Base-by-base conservation (phyloP, 768 basidiomycete genomes). In the Podaxis pistillaris region DNA sequence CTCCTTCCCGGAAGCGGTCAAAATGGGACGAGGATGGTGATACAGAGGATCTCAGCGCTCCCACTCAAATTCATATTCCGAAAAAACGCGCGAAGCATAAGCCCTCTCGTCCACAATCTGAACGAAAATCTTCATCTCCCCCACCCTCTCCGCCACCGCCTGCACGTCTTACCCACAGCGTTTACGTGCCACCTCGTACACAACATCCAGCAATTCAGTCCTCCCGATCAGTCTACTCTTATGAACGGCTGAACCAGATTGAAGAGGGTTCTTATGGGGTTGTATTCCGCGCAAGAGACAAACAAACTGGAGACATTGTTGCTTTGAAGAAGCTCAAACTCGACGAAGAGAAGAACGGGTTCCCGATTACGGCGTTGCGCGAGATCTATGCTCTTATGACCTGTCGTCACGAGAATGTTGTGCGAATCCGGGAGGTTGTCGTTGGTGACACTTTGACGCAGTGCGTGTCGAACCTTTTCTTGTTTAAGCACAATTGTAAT, bases 241-340 rank as follows among this genome's bases (percentile, higher is more conserved):
- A 98, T 72, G 96, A 98, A 68, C 81, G 92, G 46, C 80, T 99
- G 59, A 99, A 99, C 73, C 93, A 97, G 68, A 99, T 99, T 68
- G 97, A 98, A 75, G 97, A 99, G 76, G 97, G 97, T 4, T 94
- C 93, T 0, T 99, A 99, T 68, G 97, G 97, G 17, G 88, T 98
- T 41, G 97, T 99, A 15, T 98, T 94, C 66, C 88, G 97, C n/a
- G 97, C 97, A 22, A 82, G 86, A 68, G 96, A 98, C 77, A 96
- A 93, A 73, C 85, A 93, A 71, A 94, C 95, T 0, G 94, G 94
- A 4, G 95, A 95, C 66, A 93, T 98, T 24, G 97, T 98, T 28
- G 97, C 97, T 13, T 74, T 99, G 69, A 99, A 99, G 79, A 98
- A 96, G 74, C 82, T 99, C 61, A 99, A 99, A 76, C 86, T 99